A percentile compares a stretch with the other conserved stretches of the same genome.
These are phyloP conservation scores for Chlorociboria aeruginascens DNA, from an alignment of 495 filamentous ascomycete species.

Conservation along the genomic window DNA sequence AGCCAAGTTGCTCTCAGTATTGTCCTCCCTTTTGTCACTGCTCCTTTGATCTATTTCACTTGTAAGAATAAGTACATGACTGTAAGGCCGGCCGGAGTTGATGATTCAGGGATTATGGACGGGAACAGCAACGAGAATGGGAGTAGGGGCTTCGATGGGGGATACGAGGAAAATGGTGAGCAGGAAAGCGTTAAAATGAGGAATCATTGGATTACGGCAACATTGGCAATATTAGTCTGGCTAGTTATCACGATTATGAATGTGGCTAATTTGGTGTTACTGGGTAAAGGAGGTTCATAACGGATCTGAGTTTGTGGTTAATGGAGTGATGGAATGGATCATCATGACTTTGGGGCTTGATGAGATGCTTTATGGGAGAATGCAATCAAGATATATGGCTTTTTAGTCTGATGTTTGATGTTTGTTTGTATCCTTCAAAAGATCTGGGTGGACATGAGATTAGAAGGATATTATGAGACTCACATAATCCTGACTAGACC, in stretches of 20 bases:
- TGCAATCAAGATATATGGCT: too few species aligned
- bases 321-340: background rate
- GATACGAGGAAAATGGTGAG: slow-evolving; percentile 3
- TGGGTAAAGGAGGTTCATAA: slow-evolving; percentile 21
- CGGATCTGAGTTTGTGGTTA: background rate
- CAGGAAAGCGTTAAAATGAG: slow-evolving; percentile 9
- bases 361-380: too few species aligned
- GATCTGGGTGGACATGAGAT: too few species aligned
- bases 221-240: slow-evolving; percentile 50
- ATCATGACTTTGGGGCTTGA: background rate
- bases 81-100: slow-evolving; percentile 28
- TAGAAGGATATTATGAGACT: too few species aligned
- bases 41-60: slow-evolving; percentile 82
- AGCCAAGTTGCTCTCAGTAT: slow-evolving; percentile 73
- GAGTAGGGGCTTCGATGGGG: slow-evolving; percentile 9
- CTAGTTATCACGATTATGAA: slow-evolving; percentile 61
- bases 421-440: too few species aligned
- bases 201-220: slow-evolving; percentile 47
- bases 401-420: too few species aligned
- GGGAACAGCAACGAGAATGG: slow-evolving; percentile 18
- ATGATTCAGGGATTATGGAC: slow-evolving; percentile 19
- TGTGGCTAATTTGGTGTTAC: slow-evolving; percentile 54
- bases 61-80: slow-evolving; percentile 74
- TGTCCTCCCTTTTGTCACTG: slow-evolving; percentile 69
- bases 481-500: too few species aligned